A percentile compares a stretch with the other conserved stretches of the same genome.
phyloP scores from a whole-genome alignment of 331 rosid species.

The Quercus tomentella region DNA sequence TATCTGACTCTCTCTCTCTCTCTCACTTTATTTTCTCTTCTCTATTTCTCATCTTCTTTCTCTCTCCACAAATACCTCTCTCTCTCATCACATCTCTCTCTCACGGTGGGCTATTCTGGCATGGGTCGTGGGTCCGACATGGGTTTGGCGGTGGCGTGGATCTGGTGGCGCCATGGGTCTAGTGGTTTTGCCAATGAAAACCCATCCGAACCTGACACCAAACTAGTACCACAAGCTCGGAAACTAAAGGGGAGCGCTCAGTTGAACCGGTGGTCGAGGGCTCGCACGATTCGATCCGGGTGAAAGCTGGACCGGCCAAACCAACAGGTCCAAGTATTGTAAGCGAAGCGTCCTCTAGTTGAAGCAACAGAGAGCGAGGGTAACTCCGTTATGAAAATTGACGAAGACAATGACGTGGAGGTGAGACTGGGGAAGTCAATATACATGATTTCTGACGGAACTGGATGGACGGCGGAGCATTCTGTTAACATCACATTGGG shows the following conservation, averaged over 20 bases:
- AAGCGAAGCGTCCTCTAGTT: conserved; percentile 8
- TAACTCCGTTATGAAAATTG: not conserved
- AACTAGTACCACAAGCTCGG: conserved; percentile 11
- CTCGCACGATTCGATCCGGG: conserved; percentile 70
- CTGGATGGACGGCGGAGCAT: conserved; percentile 91
- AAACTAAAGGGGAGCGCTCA: conserved; percentile 63
- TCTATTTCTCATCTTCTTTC: no score
- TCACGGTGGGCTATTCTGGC: no score
- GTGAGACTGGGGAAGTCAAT: conserved; percentile 42
- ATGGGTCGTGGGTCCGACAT: fast-evolving
- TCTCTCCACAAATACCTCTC: no score
- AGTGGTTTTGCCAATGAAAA: not conserved
- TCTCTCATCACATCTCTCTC: no score
- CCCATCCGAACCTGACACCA: conserved; percentile 31
- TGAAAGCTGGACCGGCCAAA: conserved; percentile 54
- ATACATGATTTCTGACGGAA: conserved; percentile 80
- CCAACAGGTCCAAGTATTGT: conserved; percentile 26
- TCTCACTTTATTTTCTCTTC: no score
- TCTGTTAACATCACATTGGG: conserved; percentile 83
- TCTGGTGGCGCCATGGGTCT: no score
- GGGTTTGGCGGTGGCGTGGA: fast-evolving
- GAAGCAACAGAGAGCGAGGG: conserved; percentile 11
- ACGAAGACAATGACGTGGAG: conserved; percentile 28
- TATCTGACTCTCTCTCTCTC: no score
- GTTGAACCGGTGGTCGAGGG: conserved; percentile 22